Base-by-base conservation (phyloP, 768 basidiomycete species). In the Calocybe indica region DNA sequence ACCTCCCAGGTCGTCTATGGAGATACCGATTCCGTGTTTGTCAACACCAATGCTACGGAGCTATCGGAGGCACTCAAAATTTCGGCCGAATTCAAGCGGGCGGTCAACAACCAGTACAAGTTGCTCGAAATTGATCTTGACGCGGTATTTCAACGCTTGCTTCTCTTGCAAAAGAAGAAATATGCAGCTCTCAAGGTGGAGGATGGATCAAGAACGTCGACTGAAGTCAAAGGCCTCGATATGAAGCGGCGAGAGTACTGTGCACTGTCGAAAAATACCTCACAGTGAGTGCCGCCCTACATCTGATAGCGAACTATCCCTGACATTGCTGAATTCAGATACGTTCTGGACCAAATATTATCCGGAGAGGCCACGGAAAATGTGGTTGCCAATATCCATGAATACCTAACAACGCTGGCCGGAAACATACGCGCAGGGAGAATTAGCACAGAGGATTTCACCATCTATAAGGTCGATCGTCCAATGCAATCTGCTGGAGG, bases 211-310 rank as follows among this genome's bases (percentile, higher is more conserved):
- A 76, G 79, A 48, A 86, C 88, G 0, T 81, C 79, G 10, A 88
- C 80, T 1, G 96, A 99, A 59, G 73, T 99, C 64, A 99, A 99
- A 59, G 96, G 96, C 65, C 71, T 99, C 15, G 96, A 99, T 67
- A 98, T 99, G 96, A 98, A 98, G 66, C 83, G 96, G 39, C 75
- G 96, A 74, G 96, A 99, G 63, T 99, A 92, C 64, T 94, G 88
- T 52, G 77, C 78, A 0, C 66, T 99, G 45, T 97, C 94, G 1
- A 99, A 99, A 69, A 82, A 79, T 36, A 85, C 92, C 31, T 97
- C 94, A 0, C 86, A 88, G 92, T 97, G 55, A 55, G 92, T 73
- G 30, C 15, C 13, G 31, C 43, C 39, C 30, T 32, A 41, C 3
- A 32, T 29, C 22, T 9, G 2, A 5, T 7, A 7, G 31, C 11